Evolutionary conservation across 805 yeast species (phyloP).

Genomic region (Suhomyces sp.): DNA sequence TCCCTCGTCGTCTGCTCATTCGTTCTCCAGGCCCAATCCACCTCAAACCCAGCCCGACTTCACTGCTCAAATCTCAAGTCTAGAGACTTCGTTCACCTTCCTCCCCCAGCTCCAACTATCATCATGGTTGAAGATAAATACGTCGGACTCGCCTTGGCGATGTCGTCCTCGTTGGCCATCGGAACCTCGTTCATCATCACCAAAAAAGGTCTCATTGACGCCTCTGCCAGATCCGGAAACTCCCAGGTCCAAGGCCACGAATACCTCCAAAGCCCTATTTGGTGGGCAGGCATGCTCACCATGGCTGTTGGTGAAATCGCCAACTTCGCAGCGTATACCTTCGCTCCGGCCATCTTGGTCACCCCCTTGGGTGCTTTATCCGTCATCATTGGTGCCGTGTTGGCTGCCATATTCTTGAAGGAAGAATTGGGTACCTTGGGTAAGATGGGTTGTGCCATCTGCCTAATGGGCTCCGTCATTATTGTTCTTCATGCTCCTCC

Average conservation of each 20-base stretch:
- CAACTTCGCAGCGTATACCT: constrained; percentile 91
- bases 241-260: constrained; percentile 66
- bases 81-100: too few species aligned
- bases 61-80: too few species aligned
- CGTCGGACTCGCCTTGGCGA: constrained; percentile 84
- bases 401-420: constrained; percentile 79
- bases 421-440: constrained; percentile 88
- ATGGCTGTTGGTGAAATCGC: constrained; percentile 93
- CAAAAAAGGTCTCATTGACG: constrained; percentile 77
- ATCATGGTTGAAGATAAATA: constrained; percentile 73
- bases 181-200: constrained; percentile 90
- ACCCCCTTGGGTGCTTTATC: constrained; percentile 90
- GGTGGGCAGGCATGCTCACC: constrained; percentile 92
- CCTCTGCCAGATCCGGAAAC: constrained; percentile 50
- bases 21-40: too few species aligned
- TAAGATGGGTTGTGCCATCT: constrained; percentile 89
- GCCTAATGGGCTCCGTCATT: constrained; percentile 82
- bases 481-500: constrained; percentile 91
- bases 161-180: constrained; percentile 83
- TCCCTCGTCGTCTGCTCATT: too few species aligned
- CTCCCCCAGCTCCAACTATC: too few species aligned
- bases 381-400: constrained; percentile 87
- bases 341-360: constrained; percentile 90
- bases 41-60: too few species aligned
- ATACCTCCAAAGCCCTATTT: constrained; percentile 78